phyloP scores from a whole-genome alignment of 176 grass and related monocot genomes.

The Pontederia crassipes region DNA sequence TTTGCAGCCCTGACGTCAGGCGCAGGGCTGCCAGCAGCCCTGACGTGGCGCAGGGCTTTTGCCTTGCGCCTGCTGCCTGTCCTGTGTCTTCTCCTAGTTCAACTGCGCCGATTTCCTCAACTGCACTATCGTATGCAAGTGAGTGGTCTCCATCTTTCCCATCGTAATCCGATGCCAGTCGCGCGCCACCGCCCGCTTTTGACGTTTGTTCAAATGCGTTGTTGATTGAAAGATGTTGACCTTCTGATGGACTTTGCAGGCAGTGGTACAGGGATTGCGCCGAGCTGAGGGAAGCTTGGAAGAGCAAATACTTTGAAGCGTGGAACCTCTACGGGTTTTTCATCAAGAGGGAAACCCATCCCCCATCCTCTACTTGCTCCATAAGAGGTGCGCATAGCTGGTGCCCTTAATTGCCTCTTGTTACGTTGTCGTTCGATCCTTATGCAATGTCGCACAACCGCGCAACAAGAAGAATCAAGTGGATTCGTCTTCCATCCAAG shows the following conservation, averaged over 20 bases:
- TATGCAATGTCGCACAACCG: too few species aligned
- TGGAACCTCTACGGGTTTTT: constrained; percentile 41
- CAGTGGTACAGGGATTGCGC: constrained; percentile 67
- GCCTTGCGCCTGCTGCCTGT: too few species aligned
- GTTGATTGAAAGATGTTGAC: neutral
- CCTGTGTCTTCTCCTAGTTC: constrained; percentile 90
- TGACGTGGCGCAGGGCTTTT: too few species aligned
- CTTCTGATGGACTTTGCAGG: constrained; percentile 23
- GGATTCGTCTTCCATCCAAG: too few species aligned
- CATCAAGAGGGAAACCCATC: constrained; percentile 28
- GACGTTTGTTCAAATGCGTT: constrained; percentile 25
- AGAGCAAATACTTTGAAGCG: constrained; percentile 66
- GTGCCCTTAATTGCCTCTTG: constrained; percentile 45
- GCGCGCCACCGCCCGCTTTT: neutral
- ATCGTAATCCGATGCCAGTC: neutral
- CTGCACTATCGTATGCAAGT: constrained; percentile 78
- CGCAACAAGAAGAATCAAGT: too few species aligned
- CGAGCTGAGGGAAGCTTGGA: constrained; percentile 67
- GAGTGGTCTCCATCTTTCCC: neutral
- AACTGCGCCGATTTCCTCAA: constrained; percentile 78
- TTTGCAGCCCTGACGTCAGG: too few species aligned
- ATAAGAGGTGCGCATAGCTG: constrained; percentile 53
- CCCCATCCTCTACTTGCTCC: constrained; percentile 45
- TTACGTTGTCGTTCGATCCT: neutral
- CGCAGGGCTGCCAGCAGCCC: too few species aligned